These are phyloP conservation scores for Lentinula edodes DNA, from an alignment of 768 basidiomycete genomes.

Conservation along the genomic window DNA sequence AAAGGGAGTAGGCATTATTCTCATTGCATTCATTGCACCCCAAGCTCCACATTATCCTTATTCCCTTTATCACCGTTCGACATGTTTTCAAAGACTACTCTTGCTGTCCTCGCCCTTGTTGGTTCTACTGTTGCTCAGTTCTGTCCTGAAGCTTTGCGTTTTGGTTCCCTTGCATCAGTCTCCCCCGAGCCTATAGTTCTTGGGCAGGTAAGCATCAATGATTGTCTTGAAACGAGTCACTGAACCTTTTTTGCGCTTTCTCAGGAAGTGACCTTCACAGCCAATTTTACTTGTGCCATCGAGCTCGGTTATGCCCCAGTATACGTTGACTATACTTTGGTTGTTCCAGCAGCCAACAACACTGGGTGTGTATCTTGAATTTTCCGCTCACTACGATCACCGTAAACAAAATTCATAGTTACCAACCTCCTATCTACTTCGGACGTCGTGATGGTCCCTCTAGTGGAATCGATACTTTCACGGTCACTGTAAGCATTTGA, in stretches of 20 bases:
- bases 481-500: background rate
- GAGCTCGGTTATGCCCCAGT: too few species aligned
- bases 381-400: background rate
- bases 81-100: background rate
- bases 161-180: background rate
- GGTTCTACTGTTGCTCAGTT: background rate
- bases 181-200: background rate
- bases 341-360: too few species aligned
- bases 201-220: background rate
- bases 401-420: background rate
- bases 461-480: background rate
- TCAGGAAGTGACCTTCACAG: too few species aligned
- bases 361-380: background rate
- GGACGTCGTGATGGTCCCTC: constrained; percentile 1
- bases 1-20: background rate
- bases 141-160: background rate
- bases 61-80: background rate
- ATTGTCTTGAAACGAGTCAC: too few species aligned
- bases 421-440: constrained; percentile 1
- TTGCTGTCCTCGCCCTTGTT: background rate
- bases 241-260: too few species aligned
- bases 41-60: background rate
- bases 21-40: background rate
- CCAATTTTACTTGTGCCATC: too few species aligned
- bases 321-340: too few species aligned